Evolutionary conservation across 441 rosid species (phyloP), one percentile per base, ranked within the genome.

Genomic region (Gossypium gossypioides): DNA sequence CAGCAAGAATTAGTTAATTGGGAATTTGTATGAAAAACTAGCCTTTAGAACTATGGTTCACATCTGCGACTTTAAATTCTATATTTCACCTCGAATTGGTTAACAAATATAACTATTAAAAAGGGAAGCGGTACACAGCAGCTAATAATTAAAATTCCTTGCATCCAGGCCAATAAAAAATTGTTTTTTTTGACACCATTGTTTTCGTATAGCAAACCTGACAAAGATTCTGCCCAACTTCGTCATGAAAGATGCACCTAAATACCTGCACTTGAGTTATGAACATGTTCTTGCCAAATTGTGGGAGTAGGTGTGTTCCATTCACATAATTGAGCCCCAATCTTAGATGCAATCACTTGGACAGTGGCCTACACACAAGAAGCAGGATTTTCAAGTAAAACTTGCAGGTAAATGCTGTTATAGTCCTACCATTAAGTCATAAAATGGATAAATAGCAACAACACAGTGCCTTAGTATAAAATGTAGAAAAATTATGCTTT

Each of bases 241-340:
- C 44, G 4, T 67, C 16, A 18, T 32, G 69, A 50, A 71, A 71
- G 65, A 52, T 24, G 12, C 69, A 61, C 59, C 52, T 50, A 69
- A 78, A 60, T 77, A 89, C 98, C 97, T 82, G 90, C 56, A 84
- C 61, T 85, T 29, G 86, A 76, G 85, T 79, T 84, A 80, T 94
- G 91, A 56, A 84, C 19, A 75, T 89, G 87, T 80, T 94, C 99
- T 79, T 85, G 91, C 99, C 99, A 92, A 82, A 89, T 65, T 56
- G 97, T 94, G 27, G 99, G 97, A 74, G 92, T 90, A 68, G 99
- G 99, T 16, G 97, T 79, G 50, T 83, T 84, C 99, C 99, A 94
- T 83, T 94, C 99, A 77, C 81, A 87, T 75, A 94, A 51, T 21
- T 77, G 80, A 76, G 89, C 88, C 78, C 96, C 96, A 74, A 88